Base-by-base conservation (phyloP, 2,329 filamentous ascomycete genomes). In the Fusarium fujikuroi region DNA sequence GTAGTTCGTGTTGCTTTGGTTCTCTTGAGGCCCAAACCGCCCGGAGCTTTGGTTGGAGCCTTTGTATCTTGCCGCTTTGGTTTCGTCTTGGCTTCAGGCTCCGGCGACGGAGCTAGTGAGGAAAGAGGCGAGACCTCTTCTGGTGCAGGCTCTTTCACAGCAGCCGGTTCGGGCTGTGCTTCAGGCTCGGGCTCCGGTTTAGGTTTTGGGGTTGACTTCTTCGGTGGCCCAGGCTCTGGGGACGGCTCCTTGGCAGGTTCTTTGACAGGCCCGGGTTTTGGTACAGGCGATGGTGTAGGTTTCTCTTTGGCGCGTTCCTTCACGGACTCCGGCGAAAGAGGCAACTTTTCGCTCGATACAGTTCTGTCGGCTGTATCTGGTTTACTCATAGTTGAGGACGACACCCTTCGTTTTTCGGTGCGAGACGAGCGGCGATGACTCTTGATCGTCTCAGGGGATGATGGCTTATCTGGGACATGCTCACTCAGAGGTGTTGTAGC, bases 1-100 rank as follows among this genome's bases (percentile, higher is more conserved):
- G 83, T 76, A 65, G 78, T 84, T 72, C 88, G 85, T 36, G 87
- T 90, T 28, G 90, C 89, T 47, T 85, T 84, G 53, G 87, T 89
- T 75, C 90, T 85, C 79, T 85, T 89, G 32, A 92, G 79, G 4
- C 78, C 78, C 7, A 84, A 81, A 9, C 80, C 78, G 10, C 80
- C 69, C 12, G 67, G 60, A n/a, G 64, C 46, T 50, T 65, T 72
- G 40, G 59, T 57, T 3, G 75, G 69, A 21, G 66, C 40, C 25
- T 74, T 74, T 32, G 66, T 75, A 34, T 71, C 63, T 60, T 72
- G 73, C 18, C 71, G 73, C 52, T 70, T 77, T n/a, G 66, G 68
- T 46, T 76, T 71, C 9, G 40, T 57, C 53, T 73, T 72, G 11
- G 46, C 23, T 40, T 70, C 68, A 28, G 71, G 60, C n/a, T 73